phyloP scores from a whole-genome alignment of 2,329 filamentous ascomycete species.

The Coniochaeta pulveracea region DNA sequence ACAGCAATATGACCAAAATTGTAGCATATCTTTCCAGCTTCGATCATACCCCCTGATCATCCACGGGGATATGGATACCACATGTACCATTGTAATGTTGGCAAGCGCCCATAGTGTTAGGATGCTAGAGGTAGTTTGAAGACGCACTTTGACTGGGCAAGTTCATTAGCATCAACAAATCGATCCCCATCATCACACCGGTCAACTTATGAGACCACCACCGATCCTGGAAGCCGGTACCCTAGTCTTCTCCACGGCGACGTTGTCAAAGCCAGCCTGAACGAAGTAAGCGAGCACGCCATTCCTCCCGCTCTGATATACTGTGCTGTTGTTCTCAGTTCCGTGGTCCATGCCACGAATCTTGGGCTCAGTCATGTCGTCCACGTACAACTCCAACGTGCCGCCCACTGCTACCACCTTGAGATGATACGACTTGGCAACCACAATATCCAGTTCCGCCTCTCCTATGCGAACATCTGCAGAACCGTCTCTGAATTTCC shows the following conservation, averaged over 20 bases:
- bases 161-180: no score
- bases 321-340: slow-evolving; percentile 9
- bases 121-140: no score
- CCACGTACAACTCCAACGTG: slow-evolving; percentile 17
- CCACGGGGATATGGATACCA: no score
- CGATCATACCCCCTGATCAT: no score
- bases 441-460: slow-evolving; percentile 3
- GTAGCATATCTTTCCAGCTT: no score
- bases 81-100: no score
- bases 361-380: slow-evolving; percentile 12
- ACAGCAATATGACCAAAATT: no score
- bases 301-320: slow-evolving; percentile 7
- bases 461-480: slow-evolving; percentile 5
- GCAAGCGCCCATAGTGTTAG: no score
- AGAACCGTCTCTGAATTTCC: slow-evolving; percentile 9
- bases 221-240: no score
- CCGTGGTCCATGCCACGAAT: slow-evolving; percentile 12
- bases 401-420: slow-evolving; percentile 14
- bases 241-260: slow-evolving; percentile 15
- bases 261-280: slow-evolving; percentile 13
- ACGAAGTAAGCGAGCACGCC: slow-evolving; percentile 14
- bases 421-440: slow-evolving; percentile 11
- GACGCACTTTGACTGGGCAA: no score
- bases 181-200: no score
- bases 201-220: no score